Percentiles rank a stretch among this genome's conserved stretches.
phyloP scores from a whole-genome alignment of 2,329 filamentous ascomycete species.

The Aspergillus aculeatinus region DNA sequence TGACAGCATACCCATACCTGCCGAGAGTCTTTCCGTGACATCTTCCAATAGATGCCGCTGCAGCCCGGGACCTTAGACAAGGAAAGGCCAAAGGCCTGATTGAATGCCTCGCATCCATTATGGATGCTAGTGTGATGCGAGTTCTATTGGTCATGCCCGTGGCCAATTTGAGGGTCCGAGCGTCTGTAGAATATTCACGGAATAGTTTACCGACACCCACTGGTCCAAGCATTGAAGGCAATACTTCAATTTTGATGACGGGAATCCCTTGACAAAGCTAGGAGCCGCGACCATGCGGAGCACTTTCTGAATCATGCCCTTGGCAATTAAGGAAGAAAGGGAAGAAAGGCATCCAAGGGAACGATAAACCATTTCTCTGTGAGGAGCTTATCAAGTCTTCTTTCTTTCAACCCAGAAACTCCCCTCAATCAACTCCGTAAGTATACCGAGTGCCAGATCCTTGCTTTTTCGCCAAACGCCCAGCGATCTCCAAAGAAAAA shows the following conservation, averaged over 20 bases:
- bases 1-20: not conserved
- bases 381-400: not conserved
- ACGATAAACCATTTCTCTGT: not conserved
- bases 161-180: not conserved
- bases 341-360: not conserved
- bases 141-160: not conserved
- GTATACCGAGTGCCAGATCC: conserved; percentile 2
- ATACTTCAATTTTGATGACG: not conserved
- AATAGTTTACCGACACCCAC: not conserved
- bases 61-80: too few species aligned
- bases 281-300: not conserved
- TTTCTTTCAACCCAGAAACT: not conserved
- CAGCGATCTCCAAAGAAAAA: not conserved
- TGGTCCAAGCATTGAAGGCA: not conserved
- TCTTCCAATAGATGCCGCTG: not conserved
- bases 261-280: not conserved
- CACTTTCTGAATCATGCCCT: not conserved
- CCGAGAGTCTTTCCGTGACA: not conserved
- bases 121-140: too few species aligned
- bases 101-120: too few species aligned
- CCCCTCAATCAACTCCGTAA: conserved; percentile 2
- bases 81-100: too few species aligned
- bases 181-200: not conserved
- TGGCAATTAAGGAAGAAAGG: not conserved
- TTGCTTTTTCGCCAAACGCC: not conserved